Evolutionary conservation across 2,329 filamentous ascomycete species (phyloP).

Genomic region (Pseudopyrenochaeta lycopersici): DNA sequence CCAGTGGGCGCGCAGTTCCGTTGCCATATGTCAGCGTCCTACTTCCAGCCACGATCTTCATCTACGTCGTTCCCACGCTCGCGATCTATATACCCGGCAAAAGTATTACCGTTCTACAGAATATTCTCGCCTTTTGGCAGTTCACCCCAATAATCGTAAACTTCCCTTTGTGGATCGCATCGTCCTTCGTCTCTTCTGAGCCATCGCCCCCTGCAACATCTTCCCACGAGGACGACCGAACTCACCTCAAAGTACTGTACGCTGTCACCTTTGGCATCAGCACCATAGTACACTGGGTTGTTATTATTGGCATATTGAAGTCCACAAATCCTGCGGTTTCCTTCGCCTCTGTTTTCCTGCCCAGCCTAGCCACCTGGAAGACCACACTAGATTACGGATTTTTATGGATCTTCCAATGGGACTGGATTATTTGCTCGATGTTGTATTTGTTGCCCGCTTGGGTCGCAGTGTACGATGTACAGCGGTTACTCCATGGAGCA

Average conservation of each 20-base stretch:
- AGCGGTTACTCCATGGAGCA: constrained; percentile 16
- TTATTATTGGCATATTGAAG: constrained; percentile 15
- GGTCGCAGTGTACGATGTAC: constrained; percentile 22
- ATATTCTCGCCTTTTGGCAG: constrained; percentile 24
- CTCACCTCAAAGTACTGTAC: constrained; percentile 19
- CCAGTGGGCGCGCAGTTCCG: constrained; percentile 18
- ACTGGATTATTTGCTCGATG: constrained; percentile 18
- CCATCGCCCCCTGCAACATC: constrained; percentile 2
- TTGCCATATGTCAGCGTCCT: constrained; percentile 21
- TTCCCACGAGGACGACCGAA: constrained; percentile 20
- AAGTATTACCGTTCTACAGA: constrained; percentile 6
- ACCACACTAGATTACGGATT: constrained; percentile 12
- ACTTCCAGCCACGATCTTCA: constrained; percentile 13
- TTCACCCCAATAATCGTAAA: constrained; percentile 20
- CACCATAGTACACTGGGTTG: constrained; percentile 13
- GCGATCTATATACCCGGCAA: constrained; percentile 16
- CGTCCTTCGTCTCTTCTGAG: constrained; percentile 8
- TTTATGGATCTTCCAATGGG: constrained; percentile 30
- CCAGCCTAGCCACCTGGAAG: constrained; percentile 14
- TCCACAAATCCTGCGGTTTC: constrained; percentile 19
- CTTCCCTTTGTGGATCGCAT: constrained; percentile 23
- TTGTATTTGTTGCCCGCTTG: constrained; percentile 9
- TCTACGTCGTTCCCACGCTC: constrained; percentile 21
- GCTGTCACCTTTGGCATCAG: constrained; percentile 10
- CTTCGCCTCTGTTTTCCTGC: constrained; percentile 20